Evolutionary conservation across 805 yeast species (phyloP).

Genomic region (Yamadazyma nakazawae): DNA sequence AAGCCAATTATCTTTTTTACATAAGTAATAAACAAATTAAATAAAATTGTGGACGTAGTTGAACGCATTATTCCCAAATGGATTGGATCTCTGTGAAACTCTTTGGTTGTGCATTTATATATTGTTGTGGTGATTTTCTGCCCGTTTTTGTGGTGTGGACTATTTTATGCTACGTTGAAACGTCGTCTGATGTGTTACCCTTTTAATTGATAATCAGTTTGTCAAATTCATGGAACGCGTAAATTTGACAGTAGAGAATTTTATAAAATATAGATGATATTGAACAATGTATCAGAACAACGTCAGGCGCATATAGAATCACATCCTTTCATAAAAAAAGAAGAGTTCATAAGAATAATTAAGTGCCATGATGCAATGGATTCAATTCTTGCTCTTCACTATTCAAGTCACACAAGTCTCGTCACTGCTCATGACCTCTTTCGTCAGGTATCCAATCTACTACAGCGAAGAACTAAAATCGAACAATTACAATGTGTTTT

Average conservation of each 20-base stretch:
- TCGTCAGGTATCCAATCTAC: conserved; percentile 18
- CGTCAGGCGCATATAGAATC: not conserved
- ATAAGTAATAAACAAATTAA: not conserved
- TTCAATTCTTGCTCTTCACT: conserved; percentile 30
- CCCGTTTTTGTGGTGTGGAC: too few relatives aligned
- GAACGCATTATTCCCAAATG: too few relatives aligned
- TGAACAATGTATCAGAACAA: too few relatives aligned
- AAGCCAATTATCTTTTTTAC: not conserved
- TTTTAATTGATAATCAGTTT: too few relatives aligned
- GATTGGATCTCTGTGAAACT: too few relatives aligned
- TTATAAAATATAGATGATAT: too few relatives aligned
- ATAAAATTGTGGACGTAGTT: too few relatives aligned
- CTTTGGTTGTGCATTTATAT: too few relatives aligned
- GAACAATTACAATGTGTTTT: conserved; percentile 18
- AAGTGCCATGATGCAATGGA: conserved; percentile 26
- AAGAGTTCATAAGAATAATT: not conserved
- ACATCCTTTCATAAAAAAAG: conserved; percentile 3
- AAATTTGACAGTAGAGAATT: too few relatives aligned
- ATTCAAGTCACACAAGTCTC: conserved; percentile 26
- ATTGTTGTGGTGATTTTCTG: too few relatives aligned
- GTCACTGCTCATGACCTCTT: conserved; percentile 23
- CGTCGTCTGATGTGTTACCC: not conserved
- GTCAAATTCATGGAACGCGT: too few relatives aligned
- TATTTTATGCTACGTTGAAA: too few relatives aligned
- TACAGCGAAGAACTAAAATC: conserved; percentile 18